Percentiles rank a stretch among this genome's conserved stretches.
phyloP scores from a whole-genome alignment of 2,329 filamentous ascomycete species.

The Epichloe scottii region DNA sequence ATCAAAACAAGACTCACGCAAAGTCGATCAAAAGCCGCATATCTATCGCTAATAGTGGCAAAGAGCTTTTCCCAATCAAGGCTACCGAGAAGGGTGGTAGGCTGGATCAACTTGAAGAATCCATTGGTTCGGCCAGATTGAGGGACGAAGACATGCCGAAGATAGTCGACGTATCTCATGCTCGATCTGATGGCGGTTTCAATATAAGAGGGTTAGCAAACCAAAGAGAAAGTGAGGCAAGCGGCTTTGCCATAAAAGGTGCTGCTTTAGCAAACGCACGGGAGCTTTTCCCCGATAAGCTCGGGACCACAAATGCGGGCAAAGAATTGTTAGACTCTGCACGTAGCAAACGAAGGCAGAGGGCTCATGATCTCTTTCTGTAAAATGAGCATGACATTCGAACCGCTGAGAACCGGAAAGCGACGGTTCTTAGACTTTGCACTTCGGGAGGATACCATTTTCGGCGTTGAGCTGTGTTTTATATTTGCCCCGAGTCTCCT shows the following conservation, averaged over 20 bases:
- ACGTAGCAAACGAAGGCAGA: conserved; percentile 44
- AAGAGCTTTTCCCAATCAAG: conserved; percentile 29
- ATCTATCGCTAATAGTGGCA: conserved; percentile 17
- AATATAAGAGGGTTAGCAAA: conserved; percentile 48
- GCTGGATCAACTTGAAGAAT: conserved; percentile 26
- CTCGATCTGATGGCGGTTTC: conserved; percentile 31
- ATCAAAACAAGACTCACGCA: conserved; percentile 23
- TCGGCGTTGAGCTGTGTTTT: not conserved
- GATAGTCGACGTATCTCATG: conserved; percentile 43
- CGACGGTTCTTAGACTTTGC: too few species aligned
- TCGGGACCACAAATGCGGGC: conserved; percentile 41
- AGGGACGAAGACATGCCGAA: conserved; percentile 32
- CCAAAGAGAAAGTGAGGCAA: conserved; percentile 29
- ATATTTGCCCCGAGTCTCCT: not conserved
- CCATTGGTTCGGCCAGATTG: conserved; percentile 25
- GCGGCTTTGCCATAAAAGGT: conserved; percentile 56
- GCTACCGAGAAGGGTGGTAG: conserved; percentile 16
- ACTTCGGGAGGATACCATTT: too few species aligned
- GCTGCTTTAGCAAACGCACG: conserved; percentile 35
- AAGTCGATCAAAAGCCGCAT: conserved; percentile 23
- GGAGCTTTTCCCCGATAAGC: conserved; percentile 58
- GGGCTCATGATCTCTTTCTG: conserved; percentile 61
- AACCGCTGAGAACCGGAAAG: not conserved
- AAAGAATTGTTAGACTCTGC: conserved; percentile 55
- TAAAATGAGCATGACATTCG: conserved; percentile 20